Evolutionary conservation across 2,329 filamentous ascomycete species (phyloP).

Genomic region (Erysiphe pulchra): DNA sequence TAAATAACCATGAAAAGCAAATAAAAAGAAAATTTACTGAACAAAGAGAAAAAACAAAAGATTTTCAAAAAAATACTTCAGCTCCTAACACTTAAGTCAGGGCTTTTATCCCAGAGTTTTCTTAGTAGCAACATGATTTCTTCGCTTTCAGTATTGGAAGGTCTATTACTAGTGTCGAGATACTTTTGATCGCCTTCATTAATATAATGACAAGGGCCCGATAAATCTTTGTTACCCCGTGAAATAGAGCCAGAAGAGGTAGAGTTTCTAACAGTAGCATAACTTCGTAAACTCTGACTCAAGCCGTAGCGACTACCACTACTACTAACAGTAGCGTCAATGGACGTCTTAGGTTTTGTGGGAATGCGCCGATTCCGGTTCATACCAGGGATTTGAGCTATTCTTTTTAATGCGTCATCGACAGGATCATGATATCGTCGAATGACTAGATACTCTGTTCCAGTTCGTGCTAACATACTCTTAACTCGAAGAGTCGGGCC

Average conservation of each 20-base stretch:
- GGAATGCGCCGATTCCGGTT: constrained; percentile 25
- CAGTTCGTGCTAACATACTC: constrained; percentile 40
- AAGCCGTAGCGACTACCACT: constrained; percentile 13
- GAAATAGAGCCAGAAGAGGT: not conserved
- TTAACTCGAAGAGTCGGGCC: constrained; percentile 34
- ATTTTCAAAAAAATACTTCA: no score
- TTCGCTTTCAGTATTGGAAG: constrained; percentile 17
- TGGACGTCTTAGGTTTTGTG: constrained; percentile 13
- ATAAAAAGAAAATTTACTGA: no score
- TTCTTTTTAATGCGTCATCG: constrained; percentile 30
- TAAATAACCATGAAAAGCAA: no score
- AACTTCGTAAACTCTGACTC: constrained; percentile 16
- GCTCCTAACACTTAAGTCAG: constrained; percentile 27
- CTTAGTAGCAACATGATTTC: constrained; percentile 25
- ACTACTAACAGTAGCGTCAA: constrained; percentile 5
- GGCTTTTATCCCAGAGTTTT: constrained; percentile 34
- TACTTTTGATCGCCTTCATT: constrained; percentile 3
- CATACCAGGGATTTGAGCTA: constrained; percentile 25
- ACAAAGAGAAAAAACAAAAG: no score
- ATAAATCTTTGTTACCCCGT: constrained; percentile 4
- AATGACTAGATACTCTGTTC: constrained; percentile 50
- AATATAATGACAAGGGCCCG: constrained; percentile 2
- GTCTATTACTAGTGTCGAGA: not conserved
- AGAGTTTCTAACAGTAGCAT: constrained; percentile 1
- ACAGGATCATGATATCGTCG: constrained; percentile 47